These are phyloP conservation scores for Fragaria nilgerrensis DNA, from an alignment of 306 rosid species.

Conservation along the genomic window DNA sequence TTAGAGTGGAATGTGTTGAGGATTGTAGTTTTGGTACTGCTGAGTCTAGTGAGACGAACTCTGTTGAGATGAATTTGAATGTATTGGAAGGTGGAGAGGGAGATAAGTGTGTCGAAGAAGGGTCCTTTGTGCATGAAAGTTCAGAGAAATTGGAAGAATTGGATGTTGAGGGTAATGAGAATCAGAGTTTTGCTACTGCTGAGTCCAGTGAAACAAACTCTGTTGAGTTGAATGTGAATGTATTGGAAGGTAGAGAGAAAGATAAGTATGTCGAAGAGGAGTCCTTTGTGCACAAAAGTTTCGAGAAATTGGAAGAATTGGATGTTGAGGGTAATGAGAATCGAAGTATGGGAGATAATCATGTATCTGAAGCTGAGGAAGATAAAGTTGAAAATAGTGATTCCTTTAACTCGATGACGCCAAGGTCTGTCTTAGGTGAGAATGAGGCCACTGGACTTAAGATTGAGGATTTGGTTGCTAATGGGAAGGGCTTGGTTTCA, in stretches of 20 bases:
- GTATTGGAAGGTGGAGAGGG: neutral
- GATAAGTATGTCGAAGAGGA: conserved; percentile 17
- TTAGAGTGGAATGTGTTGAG: conserved; percentile 12
- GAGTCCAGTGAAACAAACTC: conserved; percentile 7
- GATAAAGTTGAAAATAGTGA: conserved; percentile 17
- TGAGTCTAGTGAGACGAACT: conserved; percentile 8
- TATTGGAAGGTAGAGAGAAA: neutral
- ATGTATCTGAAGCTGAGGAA: conserved; percentile 6
- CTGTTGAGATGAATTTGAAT: neutral
- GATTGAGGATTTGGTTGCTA: conserved; percentile 16
- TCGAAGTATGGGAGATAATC: neutral
- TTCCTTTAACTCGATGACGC: conserved; percentile 11
- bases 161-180: conserved; percentile 11
- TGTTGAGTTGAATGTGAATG: neutral
- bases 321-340: conserved; percentile 13
- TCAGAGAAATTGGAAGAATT: neutral
- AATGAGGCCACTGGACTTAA: conserved; percentile 18
- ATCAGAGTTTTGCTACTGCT: conserved; percentile 16
- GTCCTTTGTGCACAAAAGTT: neutral
- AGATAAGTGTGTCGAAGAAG: conserved; percentile 17
- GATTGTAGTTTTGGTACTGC: conserved; percentile 12
- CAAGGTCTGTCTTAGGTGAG: conserved; percentile 11
- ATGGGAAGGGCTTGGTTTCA: conserved; percentile 17
- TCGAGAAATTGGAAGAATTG: neutral
- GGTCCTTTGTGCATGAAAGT: neutral